Evolutionary conservation across 2,329 filamentous ascomycete genomes (phyloP).

Genomic region (Penicillium aurantiogriseum): DNA sequence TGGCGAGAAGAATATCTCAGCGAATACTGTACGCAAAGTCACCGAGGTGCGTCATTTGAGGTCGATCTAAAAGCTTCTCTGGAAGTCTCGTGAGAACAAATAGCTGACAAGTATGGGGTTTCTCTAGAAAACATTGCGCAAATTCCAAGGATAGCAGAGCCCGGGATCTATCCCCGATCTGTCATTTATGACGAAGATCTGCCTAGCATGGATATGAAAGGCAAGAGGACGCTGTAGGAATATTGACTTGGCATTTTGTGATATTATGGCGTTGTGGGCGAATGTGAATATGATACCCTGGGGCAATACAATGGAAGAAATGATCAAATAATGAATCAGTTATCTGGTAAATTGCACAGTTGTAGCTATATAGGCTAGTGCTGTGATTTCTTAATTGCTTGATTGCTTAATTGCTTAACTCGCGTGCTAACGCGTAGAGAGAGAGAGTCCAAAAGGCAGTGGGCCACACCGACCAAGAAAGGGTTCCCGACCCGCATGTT

Average conservation of each 20-base stretch:
- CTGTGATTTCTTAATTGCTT: neutral
- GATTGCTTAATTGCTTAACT: neutral
- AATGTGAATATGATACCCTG: conserved; percentile 4
- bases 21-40: conserved; percentile 72
- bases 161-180: conserved; percentile 4
- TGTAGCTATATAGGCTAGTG: neutral
- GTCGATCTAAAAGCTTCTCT: neutral
- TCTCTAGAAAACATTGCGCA: conserved; percentile 61
- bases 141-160: conserved; percentile 61
- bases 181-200: neutral
- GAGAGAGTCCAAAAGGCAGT: neutral
- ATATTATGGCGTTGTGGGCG: conserved; percentile 1
- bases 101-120: conserved; percentile 8
- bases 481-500: conserved; percentile 28
- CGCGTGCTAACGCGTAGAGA: neutral
- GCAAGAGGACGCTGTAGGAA: neutral
- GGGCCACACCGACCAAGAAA: conserved; percentile 12
- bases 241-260: conserved; percentile 4
- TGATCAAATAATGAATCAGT: neutral
- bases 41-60: conserved; percentile 59
- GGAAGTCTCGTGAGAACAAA: neutral
- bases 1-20: conserved; percentile 71
- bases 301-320: neutral
- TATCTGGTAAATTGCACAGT: neutral
- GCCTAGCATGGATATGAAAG: neutral